phyloP scores from a whole-genome alignment of 257 asterid genomes.

The Solanum appendiculatum region DNA sequence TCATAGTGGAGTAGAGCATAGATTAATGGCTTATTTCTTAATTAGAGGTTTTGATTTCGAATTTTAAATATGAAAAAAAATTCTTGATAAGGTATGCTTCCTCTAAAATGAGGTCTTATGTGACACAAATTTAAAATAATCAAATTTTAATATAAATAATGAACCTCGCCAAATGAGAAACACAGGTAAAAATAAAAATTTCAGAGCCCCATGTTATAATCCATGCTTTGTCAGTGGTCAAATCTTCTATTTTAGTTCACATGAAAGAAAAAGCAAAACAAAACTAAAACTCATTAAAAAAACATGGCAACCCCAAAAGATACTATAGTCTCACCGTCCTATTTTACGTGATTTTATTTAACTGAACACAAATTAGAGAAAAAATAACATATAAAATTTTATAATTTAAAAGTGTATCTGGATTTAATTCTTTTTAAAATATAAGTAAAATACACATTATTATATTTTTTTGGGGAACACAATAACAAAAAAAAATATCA shows the following conservation, averaged over 20 bases:
- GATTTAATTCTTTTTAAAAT: too few species aligned
- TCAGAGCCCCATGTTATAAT: not conserved
- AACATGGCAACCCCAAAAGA: not conserved
- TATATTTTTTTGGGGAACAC: not conserved
- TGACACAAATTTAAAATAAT: too few species aligned
- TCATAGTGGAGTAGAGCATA: not conserved
- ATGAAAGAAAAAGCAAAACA: not conserved
- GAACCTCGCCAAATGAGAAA: too few species aligned
- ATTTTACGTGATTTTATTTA: not conserved
- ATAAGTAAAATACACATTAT: too few species aligned
- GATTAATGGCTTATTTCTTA: too few species aligned
- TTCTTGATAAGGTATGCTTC: too few species aligned
- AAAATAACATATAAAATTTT: not conserved
- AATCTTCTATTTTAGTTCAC: not conserved
- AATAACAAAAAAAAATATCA: not conserved
- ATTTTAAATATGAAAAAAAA: too few species aligned
- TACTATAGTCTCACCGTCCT: not conserved
- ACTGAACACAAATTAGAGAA: not conserved
- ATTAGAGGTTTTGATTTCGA: too few species aligned
- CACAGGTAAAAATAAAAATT: not conserved
- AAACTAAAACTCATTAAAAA: not conserved
- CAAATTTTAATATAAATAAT: too few species aligned
- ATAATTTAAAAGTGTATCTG: not conserved
- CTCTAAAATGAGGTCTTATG: too few species aligned
- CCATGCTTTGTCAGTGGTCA: not conserved